Base-by-base conservation (phyloP, 2,329 filamentous ascomycete genomes). In the Mycosphaerella sp. region DNA sequence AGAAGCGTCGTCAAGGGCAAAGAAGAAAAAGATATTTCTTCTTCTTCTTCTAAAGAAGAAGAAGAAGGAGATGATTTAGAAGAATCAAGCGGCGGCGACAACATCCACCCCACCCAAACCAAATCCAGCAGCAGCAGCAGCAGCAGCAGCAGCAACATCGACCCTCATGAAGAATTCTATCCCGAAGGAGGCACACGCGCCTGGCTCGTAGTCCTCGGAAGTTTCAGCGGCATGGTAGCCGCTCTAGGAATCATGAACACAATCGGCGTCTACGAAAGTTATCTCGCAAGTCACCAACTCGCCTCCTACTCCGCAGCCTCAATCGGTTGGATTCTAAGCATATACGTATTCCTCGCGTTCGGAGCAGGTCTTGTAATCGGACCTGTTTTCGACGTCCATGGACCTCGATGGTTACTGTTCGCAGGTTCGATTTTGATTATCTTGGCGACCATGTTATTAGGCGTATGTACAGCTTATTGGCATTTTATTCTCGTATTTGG, bases 201-300 rank as follows among this genome's bases (percentile, higher is more conserved):
- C 51, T 95, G 90, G 87, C 77, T 87, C 3, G 89, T 95, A 31
- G 88, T 95, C 4, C 73, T 92, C 12, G 90, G 89, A 17, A 84
- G 84, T n/a, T 95, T 63, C 50, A 63, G 60, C 41, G 59, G 59
- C 42, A 53, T 64, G 38, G 45, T 61, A 14, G 56, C 85, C 6
- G 80, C 82, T 1, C 80, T 93, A 11, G 64, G 63, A 4, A 51
- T 64, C 17, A 59, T 63, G 53, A 67, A 67, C 40, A 63, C 60
- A n/a, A 55, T 66, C 9, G 64, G 61, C 3, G 50, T 62, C 4
- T 63, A 60, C 31, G 55, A 83, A 80, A 51, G 47, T 29, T 67
- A 64, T 45, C 46, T 66, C 10, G 59, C 57, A 0, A 54, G 54
- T 2, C 45, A 65, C 41, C 63, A 65, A 45, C 56, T 67, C 0